Percentiles rank a stretch among this genome's conserved stretches.
Conservation (phyloP, 805 yeast species). For the Myxozyma melibiosi region DNA sequence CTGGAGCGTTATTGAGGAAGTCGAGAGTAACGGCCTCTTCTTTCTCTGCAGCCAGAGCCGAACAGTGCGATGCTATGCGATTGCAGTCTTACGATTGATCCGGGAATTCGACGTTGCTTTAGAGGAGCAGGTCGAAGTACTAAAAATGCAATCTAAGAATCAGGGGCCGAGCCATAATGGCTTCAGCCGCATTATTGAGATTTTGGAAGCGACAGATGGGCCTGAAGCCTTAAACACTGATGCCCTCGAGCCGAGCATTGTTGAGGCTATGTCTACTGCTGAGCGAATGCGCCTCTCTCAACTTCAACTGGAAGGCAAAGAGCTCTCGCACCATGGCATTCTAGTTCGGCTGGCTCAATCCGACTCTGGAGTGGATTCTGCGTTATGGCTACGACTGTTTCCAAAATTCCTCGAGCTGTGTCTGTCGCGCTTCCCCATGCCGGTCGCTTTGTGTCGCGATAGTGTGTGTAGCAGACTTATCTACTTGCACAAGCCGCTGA, state of each 20-base stretch:
- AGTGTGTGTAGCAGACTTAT: slow-evolving; percentile 86
- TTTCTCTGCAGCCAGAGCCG: slow-evolving; percentile 88
- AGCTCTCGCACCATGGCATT: slow-evolving; percentile 51
- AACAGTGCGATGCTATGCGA: slow-evolving; percentile 70
- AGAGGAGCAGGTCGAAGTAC: slow-evolving; percentile 50
- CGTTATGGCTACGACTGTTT: slow-evolving; percentile 90
- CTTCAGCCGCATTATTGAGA: slow-evolving; percentile 55
- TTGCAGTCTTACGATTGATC: slow-evolving; percentile 71
- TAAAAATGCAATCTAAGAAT: slow-evolving; percentile 31
- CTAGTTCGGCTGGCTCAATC: slow-evolving; percentile 82
- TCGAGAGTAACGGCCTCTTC: slow-evolving; percentile 93
- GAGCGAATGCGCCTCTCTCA: slow-evolving; percentile 74
- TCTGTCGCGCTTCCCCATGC: slow-evolving; percentile 83
- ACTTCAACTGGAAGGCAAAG: slow-evolving; percentile 51
- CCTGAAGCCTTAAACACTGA: slow-evolving; percentile 53
- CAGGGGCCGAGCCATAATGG: slow-evolving; percentile 14
- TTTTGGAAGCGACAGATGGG: slow-evolving; percentile 71
- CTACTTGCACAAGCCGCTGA: slow-evolving; percentile 57
- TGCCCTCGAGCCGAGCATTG: background rate
- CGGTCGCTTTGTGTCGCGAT: slow-evolving; percentile 89
- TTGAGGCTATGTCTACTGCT: slow-evolving; percentile 60
- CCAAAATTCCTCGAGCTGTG: slow-evolving; percentile 73
- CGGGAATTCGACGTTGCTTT: slow-evolving; percentile 88
- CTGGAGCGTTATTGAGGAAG: slow-evolving; percentile 86
- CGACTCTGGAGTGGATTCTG: slow-evolving; percentile 92